phyloP scores from a whole-genome alignment of 2,329 filamentous ascomycete genomes.

The Ascochyta pisi region DNA sequence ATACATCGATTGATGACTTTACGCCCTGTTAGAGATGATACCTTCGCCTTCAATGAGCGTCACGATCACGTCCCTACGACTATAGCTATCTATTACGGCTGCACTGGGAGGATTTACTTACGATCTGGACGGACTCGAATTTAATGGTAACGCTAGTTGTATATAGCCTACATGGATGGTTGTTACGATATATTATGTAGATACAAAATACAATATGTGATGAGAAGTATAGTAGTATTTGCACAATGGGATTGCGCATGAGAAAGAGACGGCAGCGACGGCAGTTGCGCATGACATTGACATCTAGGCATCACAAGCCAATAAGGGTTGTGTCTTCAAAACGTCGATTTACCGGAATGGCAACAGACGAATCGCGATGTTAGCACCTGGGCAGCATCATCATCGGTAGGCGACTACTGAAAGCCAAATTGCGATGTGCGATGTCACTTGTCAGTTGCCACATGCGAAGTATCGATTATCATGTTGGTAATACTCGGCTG shows the following conservation, averaged over 20 bases:
- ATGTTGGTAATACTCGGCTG: neutral
- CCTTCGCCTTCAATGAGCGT: constrained; percentile 39
- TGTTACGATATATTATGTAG: constrained; percentile 15
- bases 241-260: neutral
- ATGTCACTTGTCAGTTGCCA: constrained; percentile 16
- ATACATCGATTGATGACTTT: constrained; percentile 22
- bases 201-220: neutral
- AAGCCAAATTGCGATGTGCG: constrained; percentile 27
- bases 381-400: constrained; percentile 18
- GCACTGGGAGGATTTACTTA: constrained; percentile 7
- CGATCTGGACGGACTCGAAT: constrained; percentile 11
- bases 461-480: neutral
- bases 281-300: neutral
- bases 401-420: constrained; percentile 12
- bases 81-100: constrained; percentile 19
- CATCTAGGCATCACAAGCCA: constrained; percentile 4
- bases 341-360: neutral
- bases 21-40: constrained; percentile 30
- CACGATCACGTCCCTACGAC: constrained; percentile 32
- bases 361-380: constrained; percentile 1
- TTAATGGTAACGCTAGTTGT: constrained; percentile 27
- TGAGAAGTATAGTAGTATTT: neutral
- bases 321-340: constrained; percentile 1
- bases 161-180: constrained; percentile 7
- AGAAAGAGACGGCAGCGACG: neutral